phyloP scores from a whole-genome alignment of 495 filamentous ascomycete species.

The Penicillium angulare region DNA sequence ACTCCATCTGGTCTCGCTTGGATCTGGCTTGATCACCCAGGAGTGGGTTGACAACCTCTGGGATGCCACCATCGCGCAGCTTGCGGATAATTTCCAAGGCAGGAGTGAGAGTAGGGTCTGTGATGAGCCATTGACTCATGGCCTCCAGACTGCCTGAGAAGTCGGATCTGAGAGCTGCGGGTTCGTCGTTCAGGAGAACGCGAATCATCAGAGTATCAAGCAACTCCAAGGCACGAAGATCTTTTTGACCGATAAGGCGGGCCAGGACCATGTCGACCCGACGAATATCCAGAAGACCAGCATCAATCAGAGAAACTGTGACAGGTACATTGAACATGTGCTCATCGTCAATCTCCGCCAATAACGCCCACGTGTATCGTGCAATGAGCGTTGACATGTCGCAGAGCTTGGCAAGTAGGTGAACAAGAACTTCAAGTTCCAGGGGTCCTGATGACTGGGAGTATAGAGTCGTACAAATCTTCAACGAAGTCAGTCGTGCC shows the following conservation, averaged over 20 bases:
- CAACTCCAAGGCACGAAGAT: conserved; percentile 68
- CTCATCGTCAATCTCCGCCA: conserved; percentile 68
- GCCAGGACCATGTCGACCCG: conserved; percentile 76
- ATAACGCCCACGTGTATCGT: conserved; percentile 63
- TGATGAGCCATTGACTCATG: conserved; percentile 75
- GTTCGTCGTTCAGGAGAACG: conserved; percentile 71
- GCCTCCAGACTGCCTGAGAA: conserved; percentile 80
- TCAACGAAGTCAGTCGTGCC: conserved; percentile 63
- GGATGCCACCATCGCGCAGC: conserved; percentile 60
- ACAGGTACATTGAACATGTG: conserved; percentile 76
- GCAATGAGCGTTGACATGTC: conserved; percentile 71
- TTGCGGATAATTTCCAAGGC: conserved; percentile 71
- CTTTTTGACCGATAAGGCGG: conserved; percentile 65
- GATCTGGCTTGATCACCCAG: conserved; percentile 49
- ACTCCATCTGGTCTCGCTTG: conserved; percentile 81
- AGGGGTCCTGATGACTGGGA: conserved; percentile 56
- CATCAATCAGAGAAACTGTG: conserved; percentile 71
- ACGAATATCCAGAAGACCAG: conserved; percentile 70
- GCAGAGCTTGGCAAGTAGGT: conserved; percentile 77
- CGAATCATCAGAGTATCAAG: conserved; percentile 72
- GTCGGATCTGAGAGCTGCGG: conserved; percentile 75
- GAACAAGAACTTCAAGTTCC: conserved; percentile 78
- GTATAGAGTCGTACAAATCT: conserved; percentile 70
- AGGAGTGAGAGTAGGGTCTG: conserved; percentile 63
- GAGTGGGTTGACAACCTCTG: conserved; percentile 47